These are phyloP conservation scores for Saitozyma sp. DNA, from an alignment of 768 basidiomycete species.

Conservation along the genomic window DNA sequence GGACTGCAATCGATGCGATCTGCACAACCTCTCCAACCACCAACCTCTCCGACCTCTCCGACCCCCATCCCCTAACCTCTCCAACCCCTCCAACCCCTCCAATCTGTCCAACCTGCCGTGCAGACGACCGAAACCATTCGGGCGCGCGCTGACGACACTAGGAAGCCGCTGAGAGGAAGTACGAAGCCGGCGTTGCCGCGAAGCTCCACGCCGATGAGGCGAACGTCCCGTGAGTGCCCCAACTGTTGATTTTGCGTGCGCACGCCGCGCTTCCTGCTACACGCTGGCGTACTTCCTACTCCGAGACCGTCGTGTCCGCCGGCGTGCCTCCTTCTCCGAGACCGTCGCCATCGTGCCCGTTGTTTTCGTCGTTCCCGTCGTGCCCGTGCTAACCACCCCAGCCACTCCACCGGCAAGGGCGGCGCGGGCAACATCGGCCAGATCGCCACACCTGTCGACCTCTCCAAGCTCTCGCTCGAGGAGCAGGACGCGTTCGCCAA, in stretches of 20 bases:
- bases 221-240: slow-evolving; percentile 32
- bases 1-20: not conserved
- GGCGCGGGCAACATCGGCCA: slow-evolving; percentile 34
- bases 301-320: too few species aligned
- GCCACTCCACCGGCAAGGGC: slow-evolving; percentile 25
- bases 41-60: too few species aligned
- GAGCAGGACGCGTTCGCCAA: slow-evolving; percentile 44
- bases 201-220: slow-evolving; percentile 34
- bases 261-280: slow-evolving; percentile 6
- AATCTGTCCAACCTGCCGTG: too few species aligned
- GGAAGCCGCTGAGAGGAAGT: slow-evolving; percentile 31
- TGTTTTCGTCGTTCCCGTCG: too few species aligned
- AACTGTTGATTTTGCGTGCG: not conserved
- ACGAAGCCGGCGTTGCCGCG: slow-evolving; percentile 39
- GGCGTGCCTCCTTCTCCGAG: too few species aligned
- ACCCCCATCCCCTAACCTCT: too few species aligned
- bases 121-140: too few species aligned
- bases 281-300: too few species aligned
- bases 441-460: slow-evolving; percentile 23
- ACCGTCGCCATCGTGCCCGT: too few species aligned
- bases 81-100: too few species aligned
- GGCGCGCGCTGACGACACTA: slow-evolving; percentile 4
- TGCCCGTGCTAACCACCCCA: not conserved
- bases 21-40: too few species aligned
- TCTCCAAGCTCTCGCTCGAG: slow-evolving; percentile 38